Base-by-base conservation (phyloP, 2,329 filamentous ascomycete genomes). In the Neonectria coccinea region DNA sequence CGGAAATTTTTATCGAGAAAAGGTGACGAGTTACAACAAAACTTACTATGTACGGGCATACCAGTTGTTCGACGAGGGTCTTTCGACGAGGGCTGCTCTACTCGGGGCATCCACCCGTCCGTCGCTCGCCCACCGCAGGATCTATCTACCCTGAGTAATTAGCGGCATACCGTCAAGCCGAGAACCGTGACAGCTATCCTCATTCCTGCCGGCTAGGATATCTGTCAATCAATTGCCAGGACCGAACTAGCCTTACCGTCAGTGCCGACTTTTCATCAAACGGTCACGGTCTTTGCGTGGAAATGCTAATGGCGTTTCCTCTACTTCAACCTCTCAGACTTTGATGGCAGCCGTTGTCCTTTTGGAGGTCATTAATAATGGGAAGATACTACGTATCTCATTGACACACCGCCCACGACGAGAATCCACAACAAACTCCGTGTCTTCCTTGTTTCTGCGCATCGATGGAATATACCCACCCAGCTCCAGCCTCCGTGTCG, bases 211-310 rank as follows among this genome's bases (percentile, higher is more conserved):
- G 16, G 11, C 42, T 22, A 36, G 50, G 25, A 50, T 55, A 42
- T 39, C 20, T 27, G 36, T 55, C 51, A 59, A 64, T 59, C 50
- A 59, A 56, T 56, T 56, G 14, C 51, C 56, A 22, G 16, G 56
- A 52, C 59, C 20, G 52, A 55, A 3, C 45, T 59, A 59, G 61
- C 44, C 56, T 55, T 54, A 50, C 56, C 36, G 51, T 25, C 20
- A 16, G n/a, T 45, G 42, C 56, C 42, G 16, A 48, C 29, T 36
- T 22, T 29, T 45, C 50, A 54, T 64, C 56, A 64, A 59, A 59
- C 33, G 25, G n/a, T 20, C n/a, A 18, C n/a, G 9, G 39, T 11
- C 39, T 18, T 18, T 11, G 20, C 39, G 18, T n/a, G 48, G 27
- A 51, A 20, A 36, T 14, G 18, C 27, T 33, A 5, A 33, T 11